Percentiles rank a stretch among this genome's conserved stretches.
phyloP scores from a whole-genome alignment of 129 eudicot genomes.

The Pseudognaphalium luteoalbum region DNA sequence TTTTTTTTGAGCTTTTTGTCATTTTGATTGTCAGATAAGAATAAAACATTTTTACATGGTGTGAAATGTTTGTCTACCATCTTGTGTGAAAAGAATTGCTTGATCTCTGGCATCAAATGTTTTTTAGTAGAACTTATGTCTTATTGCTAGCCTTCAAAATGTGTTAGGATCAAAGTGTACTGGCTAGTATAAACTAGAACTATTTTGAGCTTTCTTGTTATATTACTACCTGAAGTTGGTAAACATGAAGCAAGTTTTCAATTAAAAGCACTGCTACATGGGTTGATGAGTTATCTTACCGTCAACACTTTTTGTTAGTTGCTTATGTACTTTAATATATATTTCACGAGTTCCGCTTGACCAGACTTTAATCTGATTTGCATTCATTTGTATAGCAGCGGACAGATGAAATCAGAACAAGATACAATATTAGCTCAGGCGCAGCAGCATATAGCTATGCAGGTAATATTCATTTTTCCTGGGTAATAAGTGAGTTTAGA shows the following conservation, averaged over 20 bases:
- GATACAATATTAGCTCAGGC: conserved; percentile 77
- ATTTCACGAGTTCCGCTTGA: neutral
- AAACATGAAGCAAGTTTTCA: neutral
- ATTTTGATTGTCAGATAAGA: neutral
- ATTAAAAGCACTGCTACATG: neutral
- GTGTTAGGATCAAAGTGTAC: neutral
- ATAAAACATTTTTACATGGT: neutral
- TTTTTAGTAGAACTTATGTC: neutral
- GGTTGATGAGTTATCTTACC: neutral
- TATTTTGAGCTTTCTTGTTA: neutral
- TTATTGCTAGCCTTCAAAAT: neutral
- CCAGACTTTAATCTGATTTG: neutral
- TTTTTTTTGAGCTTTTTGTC: no score
- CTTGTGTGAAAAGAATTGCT: neutral
- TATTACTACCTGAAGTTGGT: neutral
- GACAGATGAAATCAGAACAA: conserved; percentile 78
- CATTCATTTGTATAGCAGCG: conserved; percentile 48
- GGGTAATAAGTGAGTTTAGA: neutral
- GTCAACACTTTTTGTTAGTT: neutral
- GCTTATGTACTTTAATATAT: neutral
- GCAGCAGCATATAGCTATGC: conserved; percentile 86
- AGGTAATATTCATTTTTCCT: conserved; percentile 36
- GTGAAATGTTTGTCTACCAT: neutral
- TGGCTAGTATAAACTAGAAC: neutral
- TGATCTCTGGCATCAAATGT: neutral